A percentile compares a stretch with the other conserved stretches of the same genome.
These are phyloP conservation scores for Powellomyces hirtus DNA, from an alignment of 192 early-diverging fungal species.

Conservation along the genomic window DNA sequence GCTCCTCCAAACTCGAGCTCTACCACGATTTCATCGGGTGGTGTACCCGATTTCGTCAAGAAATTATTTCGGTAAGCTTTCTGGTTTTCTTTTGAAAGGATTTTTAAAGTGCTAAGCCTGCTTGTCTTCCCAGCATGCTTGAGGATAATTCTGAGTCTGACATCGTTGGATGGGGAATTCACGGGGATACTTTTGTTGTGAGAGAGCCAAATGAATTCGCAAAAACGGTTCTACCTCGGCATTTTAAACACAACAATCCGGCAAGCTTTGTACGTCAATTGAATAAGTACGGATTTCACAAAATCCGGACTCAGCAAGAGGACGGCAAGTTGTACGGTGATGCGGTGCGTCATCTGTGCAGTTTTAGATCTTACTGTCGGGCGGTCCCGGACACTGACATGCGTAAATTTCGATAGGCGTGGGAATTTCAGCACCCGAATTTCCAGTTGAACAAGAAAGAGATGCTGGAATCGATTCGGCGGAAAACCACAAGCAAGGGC, in stretches of 20 bases:
- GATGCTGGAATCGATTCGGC: constrained; percentile 68
- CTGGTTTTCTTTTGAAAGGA: too few species aligned
- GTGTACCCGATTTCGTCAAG: constrained; percentile 35
- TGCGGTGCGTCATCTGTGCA: too few species aligned
- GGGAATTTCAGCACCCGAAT: constrained; percentile 86
- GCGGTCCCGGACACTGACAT: too few species aligned
- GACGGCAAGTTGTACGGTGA: constrained; percentile 44
- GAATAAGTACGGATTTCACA: constrained; percentile 91
- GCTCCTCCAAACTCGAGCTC: background rate
- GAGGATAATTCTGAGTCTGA: constrained; percentile 60
- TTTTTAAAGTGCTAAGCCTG: too few species aligned
- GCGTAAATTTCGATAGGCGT: constrained; percentile 53
- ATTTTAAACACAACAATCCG: constrained; percentile 69
- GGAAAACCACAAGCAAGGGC: constrained; percentile 42
- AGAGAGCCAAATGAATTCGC: constrained; percentile 80
- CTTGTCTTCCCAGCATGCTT: constrained; percentile 60
- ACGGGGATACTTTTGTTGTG: constrained; percentile 85
- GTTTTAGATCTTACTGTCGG: too few species aligned
- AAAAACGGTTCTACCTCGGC: constrained; percentile 49
- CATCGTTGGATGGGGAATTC: constrained; percentile 71
- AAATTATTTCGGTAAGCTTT: constrained; percentile 29
- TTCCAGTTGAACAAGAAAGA: constrained; percentile 73
- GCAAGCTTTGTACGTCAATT: constrained; percentile 57
- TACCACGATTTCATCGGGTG: background rate
- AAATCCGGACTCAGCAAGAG: constrained; percentile 45